Percentiles rank a stretch among this genome's conserved stretches.
Conservation (phyloP, 768 basidiomycete genomes). For the Fomitopsis pulvina region DNA sequence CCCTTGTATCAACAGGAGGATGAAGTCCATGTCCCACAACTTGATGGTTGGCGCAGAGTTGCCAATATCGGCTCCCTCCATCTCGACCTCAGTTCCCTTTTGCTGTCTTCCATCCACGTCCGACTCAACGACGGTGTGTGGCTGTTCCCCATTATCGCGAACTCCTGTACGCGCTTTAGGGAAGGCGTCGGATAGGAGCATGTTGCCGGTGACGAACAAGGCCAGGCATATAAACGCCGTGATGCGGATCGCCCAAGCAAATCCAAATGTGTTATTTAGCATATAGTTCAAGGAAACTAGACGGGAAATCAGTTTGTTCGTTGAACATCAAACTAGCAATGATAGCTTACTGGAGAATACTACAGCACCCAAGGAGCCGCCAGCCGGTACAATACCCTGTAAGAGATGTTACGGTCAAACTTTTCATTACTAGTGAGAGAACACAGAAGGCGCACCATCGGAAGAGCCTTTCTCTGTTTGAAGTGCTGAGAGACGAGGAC, state of each 20-base stretch:
- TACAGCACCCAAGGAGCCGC: background rate
- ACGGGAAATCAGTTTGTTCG: background rate
- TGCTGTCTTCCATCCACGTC: too few species aligned
- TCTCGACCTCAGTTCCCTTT: background rate
- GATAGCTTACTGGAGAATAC: background rate
- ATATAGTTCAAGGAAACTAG: background rate
- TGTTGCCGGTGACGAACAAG: conserved; percentile 15
- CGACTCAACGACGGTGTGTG: too few species aligned
- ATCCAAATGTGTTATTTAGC: conserved; percentile 21
- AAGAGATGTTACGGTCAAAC: background rate
- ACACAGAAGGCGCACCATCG: conserved; percentile 28
- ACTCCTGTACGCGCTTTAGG: background rate
- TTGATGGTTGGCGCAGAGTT: background rate
- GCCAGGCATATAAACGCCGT: conserved; percentile 34
- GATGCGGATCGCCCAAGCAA: conserved; percentile 34
- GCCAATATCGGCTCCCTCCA: too few species aligned
- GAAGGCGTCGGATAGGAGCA: conserved; percentile 11
- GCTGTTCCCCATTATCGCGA: background rate
- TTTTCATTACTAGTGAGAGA: conserved; percentile 35
- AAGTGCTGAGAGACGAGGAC: background rate
- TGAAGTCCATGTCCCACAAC: background rate
- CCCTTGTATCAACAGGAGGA: background rate
- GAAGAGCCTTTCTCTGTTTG: background rate
- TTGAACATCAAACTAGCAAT: background rate
- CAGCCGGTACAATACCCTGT: background rate